A percentile compares a stretch with the other conserved stretches of the same genome.
phyloP scores from a whole-genome alignment of 176 grass and related monocot genomes.

The Avena insularis region DNA sequence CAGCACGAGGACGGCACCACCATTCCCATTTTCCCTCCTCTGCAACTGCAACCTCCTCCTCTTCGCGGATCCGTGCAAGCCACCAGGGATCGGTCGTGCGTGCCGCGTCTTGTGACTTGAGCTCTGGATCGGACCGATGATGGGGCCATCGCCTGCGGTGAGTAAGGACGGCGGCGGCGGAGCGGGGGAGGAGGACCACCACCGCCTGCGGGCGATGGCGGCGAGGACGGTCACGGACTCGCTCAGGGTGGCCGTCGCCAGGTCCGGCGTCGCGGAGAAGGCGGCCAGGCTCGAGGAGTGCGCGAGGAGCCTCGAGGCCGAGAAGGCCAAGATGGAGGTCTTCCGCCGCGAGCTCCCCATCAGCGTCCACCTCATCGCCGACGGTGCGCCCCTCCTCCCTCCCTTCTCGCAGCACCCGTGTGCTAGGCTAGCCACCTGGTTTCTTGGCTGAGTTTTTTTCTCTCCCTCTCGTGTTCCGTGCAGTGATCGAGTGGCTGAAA shows the following conservation, averaged over 20 bases:
- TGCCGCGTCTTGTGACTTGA: background rate
- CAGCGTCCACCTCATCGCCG: conserved; percentile 75
- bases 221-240: conserved; percentile 48
- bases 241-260: conserved; percentile 39
- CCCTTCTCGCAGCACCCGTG: background rate
- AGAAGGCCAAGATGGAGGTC: conserved; percentile 90
- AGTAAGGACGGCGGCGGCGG: conserved; percentile 28
- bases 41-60: background rate
- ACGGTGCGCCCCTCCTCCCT: conserved; percentile 46
- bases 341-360: conserved; percentile 88
- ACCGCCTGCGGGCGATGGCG: conserved; percentile 46
- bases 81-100: background rate
- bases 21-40: background rate
- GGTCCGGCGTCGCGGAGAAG: conserved; percentile 29
- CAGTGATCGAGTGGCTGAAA: conserved; percentile 82
- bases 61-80: background rate
- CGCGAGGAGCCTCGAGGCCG: conserved; percentile 66
- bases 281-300: conserved; percentile 67
- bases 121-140: background rate
- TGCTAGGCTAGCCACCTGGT: too few relatives aligned
- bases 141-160: conserved; percentile 33
- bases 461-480: background rate
- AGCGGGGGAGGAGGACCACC: background rate
- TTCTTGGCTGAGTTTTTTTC: background rate
- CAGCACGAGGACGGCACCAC: background rate